Percentiles rank a stretch among this genome's conserved stretches.
These are phyloP conservation scores for Trichoderma gamsii DNA, from an alignment of 495 filamentous ascomycete genomes.

Conservation along the genomic window DNA sequence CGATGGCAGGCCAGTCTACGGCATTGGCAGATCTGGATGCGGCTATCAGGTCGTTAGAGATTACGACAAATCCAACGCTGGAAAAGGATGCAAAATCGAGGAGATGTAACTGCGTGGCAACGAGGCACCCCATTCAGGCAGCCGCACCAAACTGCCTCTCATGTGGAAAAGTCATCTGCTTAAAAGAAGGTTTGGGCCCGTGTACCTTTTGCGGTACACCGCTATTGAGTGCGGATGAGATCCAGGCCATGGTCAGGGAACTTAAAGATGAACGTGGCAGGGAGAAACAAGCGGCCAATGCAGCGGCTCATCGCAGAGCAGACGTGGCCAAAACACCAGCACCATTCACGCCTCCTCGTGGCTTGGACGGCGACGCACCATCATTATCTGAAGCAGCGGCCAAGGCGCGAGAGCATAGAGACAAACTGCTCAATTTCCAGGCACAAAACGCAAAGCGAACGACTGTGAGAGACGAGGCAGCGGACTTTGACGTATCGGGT, in stretches of 20 bases:
- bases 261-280: conserved; percentile 80
- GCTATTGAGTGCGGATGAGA: conserved; percentile 62
- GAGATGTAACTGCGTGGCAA: conserved; percentile 77
- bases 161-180: conserved; percentile 95
- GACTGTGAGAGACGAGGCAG: conserved; percentile 84
- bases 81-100: conserved; percentile 46
- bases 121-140: conserved; percentile 74
- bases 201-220: conserved; percentile 85
- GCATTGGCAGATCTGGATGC: conserved; percentile 79
- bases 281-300: conserved; percentile 76
- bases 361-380: conserved; percentile 23
- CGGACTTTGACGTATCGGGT: conserved; percentile 77
- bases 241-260: conserved; percentile 78
- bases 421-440: conserved; percentile 77
- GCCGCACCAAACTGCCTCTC: conserved; percentile 87
- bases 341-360: conserved; percentile 43
- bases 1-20: conserved; percentile 71
- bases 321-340: conserved; percentile 51
- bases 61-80: conserved; percentile 77
- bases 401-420: conserved; percentile 69
- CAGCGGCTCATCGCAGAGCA: conserved; percentile 55
- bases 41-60: conserved; percentile 83
- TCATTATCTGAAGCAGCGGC: conserved; percentile 38
- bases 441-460: conserved; percentile 83
- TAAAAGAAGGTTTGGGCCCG: conserved; percentile 87